Evolutionary conservation across 108 stramenopile species (phyloP).

Genomic region (Asterionellopsis glacialis): DNA sequence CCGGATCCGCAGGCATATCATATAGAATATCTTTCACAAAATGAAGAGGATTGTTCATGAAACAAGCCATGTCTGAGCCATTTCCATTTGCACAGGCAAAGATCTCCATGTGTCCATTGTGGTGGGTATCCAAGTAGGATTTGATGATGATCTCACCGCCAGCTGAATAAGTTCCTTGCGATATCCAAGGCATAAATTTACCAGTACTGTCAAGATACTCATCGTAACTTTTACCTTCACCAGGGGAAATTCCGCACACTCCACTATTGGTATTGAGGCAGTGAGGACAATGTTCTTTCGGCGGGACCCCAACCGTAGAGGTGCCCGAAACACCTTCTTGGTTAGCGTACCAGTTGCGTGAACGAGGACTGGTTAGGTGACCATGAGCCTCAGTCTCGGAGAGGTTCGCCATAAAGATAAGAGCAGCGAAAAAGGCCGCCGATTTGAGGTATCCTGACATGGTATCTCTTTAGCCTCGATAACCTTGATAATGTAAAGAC

Average conservation of each 20-base stretch:
- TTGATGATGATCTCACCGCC: not conserved
- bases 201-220: constrained; percentile 5
- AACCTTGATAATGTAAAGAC: too few species aligned
- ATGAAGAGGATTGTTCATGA: constrained; percentile 21
- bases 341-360: constrained; percentile 1
- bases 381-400: constrained; percentile 1
- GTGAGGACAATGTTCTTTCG: constrained; percentile 5
- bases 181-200: constrained; percentile 1
- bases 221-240: not conserved
- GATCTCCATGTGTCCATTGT: constrained; percentile 5
- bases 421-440: too few species aligned
- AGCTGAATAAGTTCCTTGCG: not conserved
- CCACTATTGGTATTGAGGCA: not conserved
- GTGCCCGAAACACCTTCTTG: not conserved
- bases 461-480: too few species aligned
- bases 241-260: not conserved
- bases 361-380: constrained; percentile 4
- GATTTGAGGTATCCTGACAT: too few species aligned
- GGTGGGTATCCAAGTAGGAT: constrained; percentile 7
- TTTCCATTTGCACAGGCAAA: constrained; percentile 1
- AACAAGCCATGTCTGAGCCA: constrained; percentile 17
- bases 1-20: constrained; percentile 5
- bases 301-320: not conserved
- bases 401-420: too few species aligned
- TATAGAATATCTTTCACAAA: constrained; percentile 28